phyloP scores from a whole-genome alignment of 805 yeast genomes.

The Barnettozyma vustinii region DNA sequence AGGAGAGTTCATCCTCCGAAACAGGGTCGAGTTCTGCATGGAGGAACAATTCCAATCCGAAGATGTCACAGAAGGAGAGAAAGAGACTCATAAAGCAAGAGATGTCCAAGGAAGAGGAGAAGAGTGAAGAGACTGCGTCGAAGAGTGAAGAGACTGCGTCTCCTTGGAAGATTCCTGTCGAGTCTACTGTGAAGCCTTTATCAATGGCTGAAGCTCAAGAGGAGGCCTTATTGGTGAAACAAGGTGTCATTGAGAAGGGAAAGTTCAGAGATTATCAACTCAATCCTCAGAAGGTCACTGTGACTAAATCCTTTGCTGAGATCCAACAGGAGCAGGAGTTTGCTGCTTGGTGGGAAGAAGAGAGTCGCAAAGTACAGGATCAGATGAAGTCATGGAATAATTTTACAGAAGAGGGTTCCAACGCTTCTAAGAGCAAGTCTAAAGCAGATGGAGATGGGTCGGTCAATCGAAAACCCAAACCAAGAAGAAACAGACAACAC shows the following conservation, averaged over 20 bases:
- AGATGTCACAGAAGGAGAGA: slow-evolving; percentile 53
- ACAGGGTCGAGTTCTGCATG: slow-evolving; percentile 7
- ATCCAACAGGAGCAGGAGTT: slow-evolving; percentile 79
- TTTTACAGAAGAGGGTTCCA: not conserved
- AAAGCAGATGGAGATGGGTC: not conserved
- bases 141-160: too few species aligned
- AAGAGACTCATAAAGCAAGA: slow-evolving; percentile 35
- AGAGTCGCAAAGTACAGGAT: slow-evolving; percentile 58
- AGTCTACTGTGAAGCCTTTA: slow-evolving; percentile 8
- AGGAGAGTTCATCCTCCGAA: not conserved
- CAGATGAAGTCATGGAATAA: slow-evolving; percentile 22
- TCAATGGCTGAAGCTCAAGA: slow-evolving; percentile 19
- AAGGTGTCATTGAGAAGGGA: slow-evolving; percentile 29
- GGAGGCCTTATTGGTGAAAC: slow-evolving; percentile 12
- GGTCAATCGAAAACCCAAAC: not conserved
- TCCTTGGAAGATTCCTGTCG: slow-evolving; percentile 20
- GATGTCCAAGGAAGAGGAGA: slow-evolving; percentile 6
- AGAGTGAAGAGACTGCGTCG: slow-evolving; percentile 1
- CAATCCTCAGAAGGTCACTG: slow-evolving; percentile 3
- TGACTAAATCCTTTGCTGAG: slow-evolving; percentile 51
- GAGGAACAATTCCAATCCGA: slow-evolving; percentile 9
- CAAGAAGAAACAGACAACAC: slow-evolving; percentile 4
- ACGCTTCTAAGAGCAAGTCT: slow-evolving; percentile 2
- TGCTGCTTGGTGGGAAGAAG: slow-evolving; percentile 84
- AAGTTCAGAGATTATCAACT: slow-evolving; percentile 7